Base-by-base conservation (phyloP, 768 basidiomycete genomes). In the Lactarius quietus region DNA sequence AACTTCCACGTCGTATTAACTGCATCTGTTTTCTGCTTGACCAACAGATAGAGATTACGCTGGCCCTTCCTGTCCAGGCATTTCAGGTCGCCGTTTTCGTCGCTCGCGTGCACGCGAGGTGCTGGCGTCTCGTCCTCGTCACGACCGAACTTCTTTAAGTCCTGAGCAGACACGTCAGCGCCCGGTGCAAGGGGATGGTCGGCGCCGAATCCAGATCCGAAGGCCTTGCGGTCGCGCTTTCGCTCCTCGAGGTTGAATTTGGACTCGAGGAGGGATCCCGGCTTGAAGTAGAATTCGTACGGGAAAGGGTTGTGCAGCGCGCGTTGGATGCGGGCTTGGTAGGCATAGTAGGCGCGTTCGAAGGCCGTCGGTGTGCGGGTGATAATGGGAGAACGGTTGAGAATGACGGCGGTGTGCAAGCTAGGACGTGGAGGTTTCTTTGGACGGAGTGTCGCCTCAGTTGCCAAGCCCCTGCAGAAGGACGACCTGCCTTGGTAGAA, bases 261-360 rank as follows among this genome's bases (percentile, higher is more conserved):
- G 17, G 86, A 85, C 74, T 95, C 89, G 35, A 95, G 83, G 18
- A 92, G 80, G 0, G 94, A 91, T 10, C 95, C 95, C 57, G 87
- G 87, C 77, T 94, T 94, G 83, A 96, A 96, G 79, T 95, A 98
- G 77, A 96, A 93, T 55, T 94, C 88, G 64, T 85, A 81, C 20
- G 95, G 92, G 74, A 93, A 88, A 1, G 95, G 95, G 70, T 93
- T 92, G 74, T 89, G 89, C 56, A 98, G 78, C 3, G 94, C 89
- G 69, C 92, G 88, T 71, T 87, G 84, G 72, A 98, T 84, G 51
- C 92, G 87, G 10, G 84, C 80, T 74, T 93, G 90, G 81, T 96
- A 95, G 60, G 83, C 80, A 76, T 91, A 88, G 76, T 90, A 95
- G 15, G 92, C 86, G 69, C 81, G 78, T 76, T 95, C 92, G 71